Base-by-base conservation (phyloP, 257 asterid genomes). In the Sherardia arvensis region DNA sequence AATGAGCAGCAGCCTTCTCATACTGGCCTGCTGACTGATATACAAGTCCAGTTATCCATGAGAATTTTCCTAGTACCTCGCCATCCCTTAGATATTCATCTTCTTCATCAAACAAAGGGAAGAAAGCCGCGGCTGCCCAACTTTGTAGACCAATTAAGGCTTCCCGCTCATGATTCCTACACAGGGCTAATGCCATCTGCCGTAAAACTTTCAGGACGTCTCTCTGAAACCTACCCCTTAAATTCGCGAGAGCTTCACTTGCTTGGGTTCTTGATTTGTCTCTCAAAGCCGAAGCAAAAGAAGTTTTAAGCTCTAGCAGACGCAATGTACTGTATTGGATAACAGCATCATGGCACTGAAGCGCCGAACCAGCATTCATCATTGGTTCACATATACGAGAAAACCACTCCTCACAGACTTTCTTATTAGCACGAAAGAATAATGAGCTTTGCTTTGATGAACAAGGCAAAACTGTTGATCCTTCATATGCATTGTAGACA, bases 391-490 rank as follows among this genome's bases (percentile, higher is more conserved):
- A 85, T 68, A 93, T 93, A 77, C 99, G 87, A 73, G 99, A 89
- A 78, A 93, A 93, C 99, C 99, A 93, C 83, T 93, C 99, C 81
- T 87, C 99, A 6, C 96, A 93, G 45, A 93, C 99, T 79, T 90
- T 93, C 76, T 87, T 93, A 71, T 93, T 93, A 69, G 99, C 96
- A 75, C 94, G 89, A 72, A 93, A 90, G 84, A 87, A 93, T 67
- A 85, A 76, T 54, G 94, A 89, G 71, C 99, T 93, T 65, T 84
- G 75, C 76, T 82, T 79, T 60, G 96, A 84, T 74, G 97, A 81
- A 77, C 76, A 69, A 30, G 90, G 90, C 67, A 93, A 84, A 66
- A 93, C 84, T 66, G 76, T 83, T 66, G 97, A 87, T 59, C 99
- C 99, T 81, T 93, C 99, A 80, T 89, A 93, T 65, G 97, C 95